Evolutionary conservation across 345 rosid genomes (phyloP), one percentile per base, ranked within the genome.

Genomic region (Acer campestre): DNA sequence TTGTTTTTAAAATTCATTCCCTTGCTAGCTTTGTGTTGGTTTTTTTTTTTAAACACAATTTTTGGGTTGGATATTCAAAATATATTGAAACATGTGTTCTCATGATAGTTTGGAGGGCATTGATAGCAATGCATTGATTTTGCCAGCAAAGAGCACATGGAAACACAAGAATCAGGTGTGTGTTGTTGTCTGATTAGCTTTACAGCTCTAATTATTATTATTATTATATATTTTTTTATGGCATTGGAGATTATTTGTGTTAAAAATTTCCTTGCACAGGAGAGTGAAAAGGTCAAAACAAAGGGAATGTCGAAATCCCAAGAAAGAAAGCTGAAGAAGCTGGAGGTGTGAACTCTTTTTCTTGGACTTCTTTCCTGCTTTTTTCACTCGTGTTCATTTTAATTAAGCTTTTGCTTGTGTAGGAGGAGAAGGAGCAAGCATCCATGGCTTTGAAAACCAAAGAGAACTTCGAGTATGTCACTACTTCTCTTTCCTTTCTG

Each of bases 301-400:
- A 78, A 73, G 53, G 67, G 74, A 51, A 74, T 38, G 12, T 77
- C 81, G 4, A 75, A 91, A 76, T 89, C 90, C 18, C 92, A 85
- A 85, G 81, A 86, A 80, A 88, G 91, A 61, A 93, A 90, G 80
- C 75, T 91, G 82, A 89, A 89, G 90, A 91, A 93, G 89, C 55
- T 93, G 69, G 94, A 87, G 89, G 91, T 92, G 20, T 29, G 63
- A 68, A 42, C 64, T 74, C 12, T 14, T 61, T 59, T 68, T 67
- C 66, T 61, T 23, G 29, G 61, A 11, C 46, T 78, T 38, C 18
- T 22, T 51, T 53, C 23, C 27, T 66, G 2, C 7, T 70, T 62
- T 25, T 46, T 77, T 23, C 11, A 6, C 77, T 67, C 10, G 48
- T 49, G 25, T 70, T 80, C 20, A 53, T 17, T 14, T 27, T 68